A percentile compares a stretch with the other conserved stretches of the same genome.
Conservation (phyloP, 176 grass and related monocot species). For the Hyparrhenia diplandra region DNA sequence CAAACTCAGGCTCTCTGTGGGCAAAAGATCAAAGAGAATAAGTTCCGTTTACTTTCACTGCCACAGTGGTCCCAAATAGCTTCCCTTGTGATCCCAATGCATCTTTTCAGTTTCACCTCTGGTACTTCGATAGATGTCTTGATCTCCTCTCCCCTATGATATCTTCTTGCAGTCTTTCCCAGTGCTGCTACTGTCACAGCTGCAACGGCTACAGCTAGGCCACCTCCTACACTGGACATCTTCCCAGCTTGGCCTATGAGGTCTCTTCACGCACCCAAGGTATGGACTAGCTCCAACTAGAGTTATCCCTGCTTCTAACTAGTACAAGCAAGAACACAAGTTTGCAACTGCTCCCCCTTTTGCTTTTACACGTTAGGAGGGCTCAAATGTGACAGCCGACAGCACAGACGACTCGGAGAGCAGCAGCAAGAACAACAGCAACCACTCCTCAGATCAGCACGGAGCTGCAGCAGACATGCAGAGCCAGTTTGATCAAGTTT, state of each 20-base stretch:
- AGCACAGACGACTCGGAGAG: constrained; percentile 47
- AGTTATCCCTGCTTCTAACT: not conserved
- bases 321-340: not conserved
- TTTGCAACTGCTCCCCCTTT: constrained; percentile 4
- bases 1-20: constrained; percentile 33
- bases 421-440: constrained; percentile 50
- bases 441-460: constrained; percentile 35
- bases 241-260: constrained; percentile 78
- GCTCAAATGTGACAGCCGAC: constrained; percentile 38
- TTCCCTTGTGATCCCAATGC: constrained; percentile 46
- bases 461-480: constrained; percentile 5
- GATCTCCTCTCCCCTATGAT: constrained; percentile 43
- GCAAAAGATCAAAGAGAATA: constrained; percentile 40
- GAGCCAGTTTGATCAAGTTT: constrained; percentile 30
- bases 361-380: constrained; percentile 14
- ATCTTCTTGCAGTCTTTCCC: constrained; percentile 60
- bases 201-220: constrained; percentile 30
- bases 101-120: constrained; percentile 56
- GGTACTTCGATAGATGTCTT: constrained; percentile 31
- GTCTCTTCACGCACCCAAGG: constrained; percentile 56
- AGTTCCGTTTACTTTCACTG: constrained; percentile 35
- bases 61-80: not conserved
- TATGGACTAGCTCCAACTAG: constrained; percentile 33
- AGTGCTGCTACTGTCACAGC: constrained; percentile 29
- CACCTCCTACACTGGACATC: constrained; percentile 80